These are phyloP conservation scores for Candida glucosophila DNA, from an alignment of 1,139 yeast species.

Conservation along the genomic window DNA sequence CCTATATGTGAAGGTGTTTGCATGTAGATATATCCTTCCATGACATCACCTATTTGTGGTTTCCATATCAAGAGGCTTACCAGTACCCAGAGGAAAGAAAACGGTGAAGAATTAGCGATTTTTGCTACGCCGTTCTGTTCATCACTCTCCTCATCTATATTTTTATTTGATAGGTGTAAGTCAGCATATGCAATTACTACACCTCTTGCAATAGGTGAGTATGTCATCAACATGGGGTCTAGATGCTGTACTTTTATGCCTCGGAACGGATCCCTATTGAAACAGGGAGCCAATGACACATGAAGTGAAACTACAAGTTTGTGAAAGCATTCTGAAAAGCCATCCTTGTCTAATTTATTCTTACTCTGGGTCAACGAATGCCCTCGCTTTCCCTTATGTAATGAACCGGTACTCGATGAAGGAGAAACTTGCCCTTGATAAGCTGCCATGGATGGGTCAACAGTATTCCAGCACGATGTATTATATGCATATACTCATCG, in stretches of 20 bases:
- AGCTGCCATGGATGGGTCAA: no score
- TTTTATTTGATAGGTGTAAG: conserved; percentile 33
- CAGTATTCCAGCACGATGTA: no score
- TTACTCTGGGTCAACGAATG: conserved; percentile 25
- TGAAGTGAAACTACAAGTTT: conserved; percentile 57
- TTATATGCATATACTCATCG: no score
- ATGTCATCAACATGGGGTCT: conserved; percentile 83
- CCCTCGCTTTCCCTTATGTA: no score
- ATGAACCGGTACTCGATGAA: no score
- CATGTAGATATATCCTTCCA: conserved; percentile 84
- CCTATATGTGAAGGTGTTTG: conserved; percentile 96
- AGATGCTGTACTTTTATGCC: conserved; percentile 84
- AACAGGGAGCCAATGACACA: conserved; percentile 80
- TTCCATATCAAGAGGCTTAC: conserved; percentile 87
- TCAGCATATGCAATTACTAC: conserved; percentile 76
- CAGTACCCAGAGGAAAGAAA: conserved; percentile 76
- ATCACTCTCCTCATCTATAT: conserved; percentile 16
- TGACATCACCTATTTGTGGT: conserved; percentile 73
- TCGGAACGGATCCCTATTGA: conserved; percentile 54
- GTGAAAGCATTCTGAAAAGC: conserved; percentile 58
- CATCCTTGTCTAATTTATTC: conserved; percentile 28
- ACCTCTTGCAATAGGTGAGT: conserved; percentile 65
- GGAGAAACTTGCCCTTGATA: no score
- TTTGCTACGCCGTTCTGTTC: conserved; percentile 46
- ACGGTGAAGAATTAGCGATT: conserved; percentile 76